Conservation (phyloP, 225 moss, liverwort and hornwort species). For the Pseudoscleropodium purum region DNA sequence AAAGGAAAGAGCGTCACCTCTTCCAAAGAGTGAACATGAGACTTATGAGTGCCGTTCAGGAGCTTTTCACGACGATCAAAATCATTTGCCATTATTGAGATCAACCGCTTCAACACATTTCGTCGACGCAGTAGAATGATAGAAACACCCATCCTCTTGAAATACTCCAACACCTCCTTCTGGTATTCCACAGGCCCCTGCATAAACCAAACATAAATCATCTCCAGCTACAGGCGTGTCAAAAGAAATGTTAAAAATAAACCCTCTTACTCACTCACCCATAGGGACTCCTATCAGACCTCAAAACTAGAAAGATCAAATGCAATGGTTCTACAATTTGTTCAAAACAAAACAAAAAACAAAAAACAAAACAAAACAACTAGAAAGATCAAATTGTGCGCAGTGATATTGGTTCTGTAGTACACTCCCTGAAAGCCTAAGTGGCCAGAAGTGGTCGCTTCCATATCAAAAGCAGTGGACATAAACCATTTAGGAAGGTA, state of each 20-base stretch:
- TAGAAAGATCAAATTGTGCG: background rate
- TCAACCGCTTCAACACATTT: constrained; percentile 50
- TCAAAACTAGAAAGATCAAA: background rate
- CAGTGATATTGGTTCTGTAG: background rate
- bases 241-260: background rate
- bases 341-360: too few species aligned
- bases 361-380: background rate
- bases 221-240: background rate
- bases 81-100: constrained; percentile 59
- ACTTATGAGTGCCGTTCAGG: constrained; percentile 57
- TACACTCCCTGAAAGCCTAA: background rate
- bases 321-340: too few species aligned
- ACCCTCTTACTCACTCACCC: background rate
- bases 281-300: background rate
- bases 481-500: background rate
- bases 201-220: background rate
- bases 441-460: background rate
- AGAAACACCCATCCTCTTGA: constrained; percentile 53
- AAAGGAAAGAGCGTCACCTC: constrained; percentile 18
- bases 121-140: constrained; percentile 44
- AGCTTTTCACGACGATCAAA: constrained; percentile 50
- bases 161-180: constrained; percentile 37
- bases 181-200: constrained; percentile 55
- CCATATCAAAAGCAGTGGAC: background rate
- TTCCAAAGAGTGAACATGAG: constrained; percentile 57